These are phyloP conservation scores for Boletus rex-veris DNA, from an alignment of 768 basidiomycete genomes.

Conservation along the genomic window DNA sequence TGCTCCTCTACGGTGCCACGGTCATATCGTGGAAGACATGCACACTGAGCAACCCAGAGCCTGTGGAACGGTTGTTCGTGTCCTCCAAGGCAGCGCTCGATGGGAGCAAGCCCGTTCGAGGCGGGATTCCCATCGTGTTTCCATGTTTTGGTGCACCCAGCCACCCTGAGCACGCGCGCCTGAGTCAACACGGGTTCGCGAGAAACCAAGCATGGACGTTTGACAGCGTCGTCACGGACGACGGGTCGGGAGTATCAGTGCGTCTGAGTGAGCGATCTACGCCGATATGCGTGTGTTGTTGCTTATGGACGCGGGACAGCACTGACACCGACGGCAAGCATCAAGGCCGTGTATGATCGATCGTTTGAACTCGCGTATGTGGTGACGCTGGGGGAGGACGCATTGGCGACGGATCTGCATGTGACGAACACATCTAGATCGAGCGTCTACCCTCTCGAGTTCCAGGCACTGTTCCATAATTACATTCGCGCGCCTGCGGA, in stretches of 20 bases:
- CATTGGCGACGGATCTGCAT: conserved; percentile 76
- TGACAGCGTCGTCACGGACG: conserved; percentile 60
- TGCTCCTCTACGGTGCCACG: conserved; percentile 82
- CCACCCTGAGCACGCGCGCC: conserved; percentile 63
- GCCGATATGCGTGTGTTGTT: background rate
- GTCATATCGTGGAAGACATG: conserved; percentile 80
- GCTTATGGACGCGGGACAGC: conserved; percentile 36
- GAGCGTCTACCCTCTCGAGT: conserved; percentile 53
- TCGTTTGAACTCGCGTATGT: conserved; percentile 76
- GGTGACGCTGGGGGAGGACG: conserved; percentile 70
- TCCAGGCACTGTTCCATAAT: conserved; percentile 91
- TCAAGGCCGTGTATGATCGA: conserved; percentile 55
- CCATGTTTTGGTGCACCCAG: conserved; percentile 87
- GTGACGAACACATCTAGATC: conserved; percentile 66
- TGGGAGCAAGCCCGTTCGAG: conserved; percentile 71
- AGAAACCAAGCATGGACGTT: conserved; percentile 73
- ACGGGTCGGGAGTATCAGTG: conserved; percentile 69
- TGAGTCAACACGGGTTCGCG: conserved; percentile 91
- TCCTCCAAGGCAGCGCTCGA: conserved; percentile 78
- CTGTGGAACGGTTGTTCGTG: conserved; percentile 73
- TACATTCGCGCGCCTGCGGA: conserved; percentile 72
- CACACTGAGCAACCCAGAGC: conserved; percentile 32
- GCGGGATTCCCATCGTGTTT: conserved; percentile 64
- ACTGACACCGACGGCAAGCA: conserved; percentile 58
- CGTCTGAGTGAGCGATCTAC: conserved; percentile 57